Base-by-base conservation (phyloP, 108 stramenopile genomes). In the Fistulifera pelliculosa region DNA sequence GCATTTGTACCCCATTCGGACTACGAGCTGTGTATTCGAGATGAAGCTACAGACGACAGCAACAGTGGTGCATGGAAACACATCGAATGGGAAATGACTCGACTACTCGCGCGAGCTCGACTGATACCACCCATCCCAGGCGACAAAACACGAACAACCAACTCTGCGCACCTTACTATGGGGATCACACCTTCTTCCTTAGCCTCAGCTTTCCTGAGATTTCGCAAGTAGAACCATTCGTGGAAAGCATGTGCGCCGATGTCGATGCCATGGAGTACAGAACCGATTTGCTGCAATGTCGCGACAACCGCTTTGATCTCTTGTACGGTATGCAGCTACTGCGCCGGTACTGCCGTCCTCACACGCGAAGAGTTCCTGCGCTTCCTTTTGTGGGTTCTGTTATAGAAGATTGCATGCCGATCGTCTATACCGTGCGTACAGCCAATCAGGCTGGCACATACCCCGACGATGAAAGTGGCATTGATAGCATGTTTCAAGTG, bases 361-460 rank as follows among this genome's bases (percentile, higher is more conserved):
- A 79, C 58, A 79, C 75, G 0, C 56, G 68, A 23, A 66, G 90
- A 35, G 80, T 77, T 0, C 86, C 90, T 15, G 84, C 83, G 1
- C 54, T 92, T 51, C 90, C 90, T 2, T 81, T 86, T 56, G 49
- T 27, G 15, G 84, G 70, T 1, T 53, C 64, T 16, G 73, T 86
- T 1, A 69, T 90, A 42, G 84, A 85, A 54, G 85, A 89, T 67
- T 83, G 76, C 43, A 74, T 95, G 63, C 97, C 97, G 2, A 77
- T 96, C 51, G 93, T 96, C 6, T 96, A 89, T 61, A 98, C 97
- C 5, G 94, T 98, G 10, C 78, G 97, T 24, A 93, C 93, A 4
- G 66, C 70, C 38, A 64, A 84, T 51, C 97, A 98, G 72, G 93
- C 94, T 18, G 97, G 97, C 57, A 93, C 93, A 1, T 96, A 81